Percentiles rank a stretch among this genome's conserved stretches.
These are phyloP conservation scores for Podosphaera xanthii DNA, from an alignment of 2,329 filamentous ascomycete genomes.

Conservation along the genomic window DNA sequence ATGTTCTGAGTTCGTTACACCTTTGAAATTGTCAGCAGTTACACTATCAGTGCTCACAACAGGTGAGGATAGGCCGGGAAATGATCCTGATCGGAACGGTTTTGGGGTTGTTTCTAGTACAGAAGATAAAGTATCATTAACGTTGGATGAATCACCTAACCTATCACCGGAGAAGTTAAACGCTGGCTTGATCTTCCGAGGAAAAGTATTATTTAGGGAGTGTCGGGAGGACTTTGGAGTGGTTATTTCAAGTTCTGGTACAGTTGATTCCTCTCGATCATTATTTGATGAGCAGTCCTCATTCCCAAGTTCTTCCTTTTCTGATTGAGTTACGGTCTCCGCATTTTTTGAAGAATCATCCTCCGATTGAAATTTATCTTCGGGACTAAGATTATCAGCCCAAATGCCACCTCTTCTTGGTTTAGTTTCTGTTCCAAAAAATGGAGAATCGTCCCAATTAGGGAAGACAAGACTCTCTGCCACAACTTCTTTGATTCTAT, in stretches of 20 bases:
- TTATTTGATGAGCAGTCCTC: constrained; percentile 10
- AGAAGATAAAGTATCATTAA: constrained; percentile 23
- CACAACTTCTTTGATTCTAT: constrained; percentile 78
- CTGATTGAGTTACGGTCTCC: constrained; percentile 19
- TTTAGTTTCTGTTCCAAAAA: constrained; percentile 61
- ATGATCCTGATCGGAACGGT: constrained; percentile 36
- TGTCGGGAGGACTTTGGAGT: neutral
- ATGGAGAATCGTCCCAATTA: constrained; percentile 91
- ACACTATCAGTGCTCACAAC: constrained; percentile 43
- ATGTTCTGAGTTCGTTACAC: constrained; percentile 29
- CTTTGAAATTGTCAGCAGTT: constrained; percentile 40
- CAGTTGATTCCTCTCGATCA: constrained; percentile 18
- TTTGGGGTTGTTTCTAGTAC: constrained; percentile 23
- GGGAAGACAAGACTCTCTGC: constrained; percentile 78
- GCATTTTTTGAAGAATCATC: constrained; percentile 19
- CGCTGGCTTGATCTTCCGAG: constrained; percentile 20
- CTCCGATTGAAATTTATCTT: constrained; percentile 18
- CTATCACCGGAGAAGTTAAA: constrained; percentile 3
- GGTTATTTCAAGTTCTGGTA: constrained; percentile 18
- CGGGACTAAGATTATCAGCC: constrained; percentile 20
- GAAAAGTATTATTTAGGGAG: constrained; percentile 24
- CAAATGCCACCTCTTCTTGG: constrained; percentile 71
- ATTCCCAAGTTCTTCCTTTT: constrained; percentile 25
- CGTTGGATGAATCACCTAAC: constrained; percentile 23
- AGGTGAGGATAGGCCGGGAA: constrained; percentile 38